phyloP scores from a whole-genome alignment of 768 basidiomycete species.

The Termitomyces sp. region DNA sequence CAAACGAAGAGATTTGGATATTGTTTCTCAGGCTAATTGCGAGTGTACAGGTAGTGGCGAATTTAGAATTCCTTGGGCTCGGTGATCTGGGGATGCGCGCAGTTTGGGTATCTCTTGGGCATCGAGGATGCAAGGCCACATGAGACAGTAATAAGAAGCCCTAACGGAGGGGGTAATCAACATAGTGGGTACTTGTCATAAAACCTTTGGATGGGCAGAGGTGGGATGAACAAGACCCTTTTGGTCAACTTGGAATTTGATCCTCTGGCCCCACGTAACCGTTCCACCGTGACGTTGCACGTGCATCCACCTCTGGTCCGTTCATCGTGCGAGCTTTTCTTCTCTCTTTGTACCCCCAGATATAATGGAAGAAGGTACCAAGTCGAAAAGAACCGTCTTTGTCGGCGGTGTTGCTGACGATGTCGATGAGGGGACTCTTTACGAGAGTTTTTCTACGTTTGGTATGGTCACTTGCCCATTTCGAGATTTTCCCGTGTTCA shows the following conservation, averaged over 20 bases:
- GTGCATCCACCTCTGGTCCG: conserved; percentile 24
- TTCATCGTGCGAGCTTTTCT: conserved; percentile 36
- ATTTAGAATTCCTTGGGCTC: neutral
- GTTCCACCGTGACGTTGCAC: conserved; percentile 18
- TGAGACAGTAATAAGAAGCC: conserved; percentile 4
- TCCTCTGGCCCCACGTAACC: conserved; percentile 3
- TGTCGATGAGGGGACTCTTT: conserved; percentile 72
- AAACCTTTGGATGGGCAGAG: conserved; percentile 1
- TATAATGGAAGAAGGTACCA: conserved; percentile 77
- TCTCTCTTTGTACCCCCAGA: conserved; percentile 25
- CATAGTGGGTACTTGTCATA: neutral
- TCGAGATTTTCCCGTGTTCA: neutral
- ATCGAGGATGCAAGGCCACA: conserved; percentile 5
- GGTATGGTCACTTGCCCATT: conserved; percentile 44
- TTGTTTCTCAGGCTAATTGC: conserved; percentile 28
- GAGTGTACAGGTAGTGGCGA: conserved; percentile 1
- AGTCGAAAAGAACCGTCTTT: conserved; percentile 83
- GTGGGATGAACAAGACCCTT: conserved; percentile 23
- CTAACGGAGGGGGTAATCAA: neutral
- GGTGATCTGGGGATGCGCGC: conserved; percentile 4
- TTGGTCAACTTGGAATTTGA: conserved; percentile 14
- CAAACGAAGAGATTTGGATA: conserved; percentile 19
- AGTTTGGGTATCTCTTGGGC: neutral
- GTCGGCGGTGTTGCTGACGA: conserved; percentile 83
- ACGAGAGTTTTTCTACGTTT: conserved; percentile 83